Conservation (phyloP, 306 rosid species). For the Quercus bicolor region DNA sequence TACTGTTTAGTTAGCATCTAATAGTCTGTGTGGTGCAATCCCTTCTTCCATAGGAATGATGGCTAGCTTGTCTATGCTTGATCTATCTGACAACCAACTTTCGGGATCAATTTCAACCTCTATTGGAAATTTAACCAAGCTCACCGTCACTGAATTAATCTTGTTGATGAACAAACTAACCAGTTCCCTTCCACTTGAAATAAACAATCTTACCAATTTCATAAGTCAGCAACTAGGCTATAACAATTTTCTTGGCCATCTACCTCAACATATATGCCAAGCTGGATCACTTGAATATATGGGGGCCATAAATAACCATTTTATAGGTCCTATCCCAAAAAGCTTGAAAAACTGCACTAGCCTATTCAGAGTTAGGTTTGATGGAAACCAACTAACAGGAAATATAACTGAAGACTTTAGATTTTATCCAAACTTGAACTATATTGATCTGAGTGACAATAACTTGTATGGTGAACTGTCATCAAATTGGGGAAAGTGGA, state of each 20-base stretch:
- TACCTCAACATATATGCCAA: not conserved
- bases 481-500: not conserved
- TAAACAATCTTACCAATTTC: not conserved
- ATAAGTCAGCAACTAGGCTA: not conserved
- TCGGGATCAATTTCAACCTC: constrained; percentile 8
- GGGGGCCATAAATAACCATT: not conserved
- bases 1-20: not conserved
- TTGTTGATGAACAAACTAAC: not conserved
- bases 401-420: constrained; percentile 38
- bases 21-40: constrained; percentile 16
- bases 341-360: constrained; percentile 16
- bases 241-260: not conserved
- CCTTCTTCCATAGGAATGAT: constrained; percentile 16
- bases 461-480: not conserved
- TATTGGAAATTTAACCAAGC: constrained; percentile 5
- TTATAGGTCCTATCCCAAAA: constrained; percentile 2
- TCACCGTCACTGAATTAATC: not conserved
- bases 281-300: not conserved
- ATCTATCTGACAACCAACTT: not conserved
- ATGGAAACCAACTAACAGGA: constrained; percentile 25
- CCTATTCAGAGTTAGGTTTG: constrained; percentile 24
- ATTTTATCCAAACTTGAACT: constrained; percentile 22
- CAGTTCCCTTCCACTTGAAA: not conserved
- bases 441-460: constrained; percentile 19
- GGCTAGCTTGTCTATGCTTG: not conserved